These are phyloP conservation scores for Ceratobasidium sp. DNA, from an alignment of 1,284 basidiomycete species.

Conservation along the genomic window DNA sequence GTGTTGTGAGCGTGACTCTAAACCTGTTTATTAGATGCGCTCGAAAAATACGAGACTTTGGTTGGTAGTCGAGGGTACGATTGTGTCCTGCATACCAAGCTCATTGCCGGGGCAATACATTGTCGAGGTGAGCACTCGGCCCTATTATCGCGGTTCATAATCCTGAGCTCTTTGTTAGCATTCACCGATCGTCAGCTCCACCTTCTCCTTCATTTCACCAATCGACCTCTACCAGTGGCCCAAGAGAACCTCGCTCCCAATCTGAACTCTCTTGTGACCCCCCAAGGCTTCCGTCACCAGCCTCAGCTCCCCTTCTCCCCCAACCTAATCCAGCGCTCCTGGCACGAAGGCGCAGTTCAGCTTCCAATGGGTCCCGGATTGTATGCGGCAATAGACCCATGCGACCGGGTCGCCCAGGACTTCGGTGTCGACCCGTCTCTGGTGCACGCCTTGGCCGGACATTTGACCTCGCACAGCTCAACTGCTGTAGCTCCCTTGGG, in stretches of 20 bases:
- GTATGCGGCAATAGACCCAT: conserved; percentile 7
- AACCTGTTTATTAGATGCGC: conserved; percentile 21
- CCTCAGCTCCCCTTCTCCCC: neutral
- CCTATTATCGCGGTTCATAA: neutral
- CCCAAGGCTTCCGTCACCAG: conserved; percentile 7
- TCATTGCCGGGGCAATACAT: conserved; percentile 36
- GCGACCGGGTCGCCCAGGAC: conserved; percentile 38
- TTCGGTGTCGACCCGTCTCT: conserved; percentile 36
- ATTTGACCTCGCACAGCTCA: conserved; percentile 17
- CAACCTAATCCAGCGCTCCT: neutral
- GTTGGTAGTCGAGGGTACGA: conserved; percentile 44
- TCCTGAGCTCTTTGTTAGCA: conserved; percentile 18
- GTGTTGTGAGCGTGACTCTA: neutral
- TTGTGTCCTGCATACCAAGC: conserved; percentile 39
- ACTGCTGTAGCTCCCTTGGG: neutral
- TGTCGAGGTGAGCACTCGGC: conserved; percentile 42
- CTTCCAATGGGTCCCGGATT: conserved; percentile 1
- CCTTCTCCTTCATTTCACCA: conserved; percentile 40
- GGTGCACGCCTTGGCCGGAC: conserved; percentile 37
- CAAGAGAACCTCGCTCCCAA: neutral
- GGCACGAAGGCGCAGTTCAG: neutral
- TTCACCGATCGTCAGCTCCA: conserved; percentile 46
- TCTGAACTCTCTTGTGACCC: neutral
- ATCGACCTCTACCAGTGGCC: conserved; percentile 7
- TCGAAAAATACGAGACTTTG: conserved; percentile 42